Evolutionary conservation across 306 rosid genomes (phyloP), one percentile per base, ranked within the genome.

Genomic region (Begonia loranthoides): DNA sequence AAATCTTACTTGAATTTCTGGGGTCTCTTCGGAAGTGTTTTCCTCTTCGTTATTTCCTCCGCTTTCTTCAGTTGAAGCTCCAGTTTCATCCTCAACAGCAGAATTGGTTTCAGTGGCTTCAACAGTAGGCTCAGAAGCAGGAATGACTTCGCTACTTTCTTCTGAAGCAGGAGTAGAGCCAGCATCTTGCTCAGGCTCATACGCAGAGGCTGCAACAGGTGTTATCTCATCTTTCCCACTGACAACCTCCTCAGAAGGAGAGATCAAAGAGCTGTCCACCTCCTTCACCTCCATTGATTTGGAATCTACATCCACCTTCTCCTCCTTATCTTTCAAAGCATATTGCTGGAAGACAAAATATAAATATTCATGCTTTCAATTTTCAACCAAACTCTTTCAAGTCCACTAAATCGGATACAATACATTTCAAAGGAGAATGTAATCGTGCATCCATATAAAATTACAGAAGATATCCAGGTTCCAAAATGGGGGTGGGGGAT

Each of bases 11-110:
- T 75, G 75, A 64, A 87, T 71, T 67, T 77, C 77, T 14, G 87
- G 77, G 24, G 74, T 67, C 79, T 77, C 90, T 67, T 82, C 87
- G 21, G 53, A 70, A 51, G 72, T 75, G 15, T 75, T 89, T 70
- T 79, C 75, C 22, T 51, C 66, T 54, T 66, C 59, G 64, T 63
- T 46, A 64, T 49, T 68, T 15, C 67, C 90, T 57, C 72, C 68
- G 73, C 62, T 69, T 68, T 61, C 75, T 59, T 70, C 79, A 40
- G 72, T 7, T 43, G 66, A 44, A 17, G 73, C 68, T 53, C 61
- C 68, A 53, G 40, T 54, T 33, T 54, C 62, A 44, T 55, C 41
- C 17, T 67, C 67, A 43, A 59, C 28, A n/a, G 43, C 52, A 55
- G 54, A 14, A 15, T 47, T 12, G 39, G 49, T 68, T 69, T 74